These are phyloP conservation scores for Volvariella volvacea DNA, from an alignment of 1,284 basidiomycete genomes.

Conservation along the genomic window DNA sequence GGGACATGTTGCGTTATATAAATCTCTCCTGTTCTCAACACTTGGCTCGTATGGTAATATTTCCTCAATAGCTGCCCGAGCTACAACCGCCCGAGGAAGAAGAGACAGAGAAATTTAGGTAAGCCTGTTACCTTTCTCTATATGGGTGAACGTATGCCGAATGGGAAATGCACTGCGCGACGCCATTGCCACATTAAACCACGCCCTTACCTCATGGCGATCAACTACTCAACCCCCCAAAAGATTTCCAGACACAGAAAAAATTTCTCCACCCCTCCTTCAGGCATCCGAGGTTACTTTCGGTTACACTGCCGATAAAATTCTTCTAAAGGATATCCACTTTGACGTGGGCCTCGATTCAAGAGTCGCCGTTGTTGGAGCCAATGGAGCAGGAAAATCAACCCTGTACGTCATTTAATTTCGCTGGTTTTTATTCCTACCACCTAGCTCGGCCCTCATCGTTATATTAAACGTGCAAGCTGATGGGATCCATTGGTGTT, in stretches of 20 bases:
- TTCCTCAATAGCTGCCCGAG: slow-evolving; percentile 65
- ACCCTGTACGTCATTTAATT: slow-evolving; percentile 47
- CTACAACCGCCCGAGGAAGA: slow-evolving; percentile 88
- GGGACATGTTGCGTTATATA: neutral
- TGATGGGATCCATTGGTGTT: too few species aligned
- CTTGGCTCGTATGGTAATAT: neutral
- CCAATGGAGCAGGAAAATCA: slow-evolving; percentile 77
- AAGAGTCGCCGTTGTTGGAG: slow-evolving; percentile 86
- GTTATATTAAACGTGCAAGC: neutral
- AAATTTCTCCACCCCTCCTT: slow-evolving; percentile 94
- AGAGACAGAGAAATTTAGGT: slow-evolving; percentile 88
- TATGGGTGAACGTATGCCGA: neutral
- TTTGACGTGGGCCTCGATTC: slow-evolving; percentile 90
- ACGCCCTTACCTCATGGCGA: slow-evolving; percentile 1
- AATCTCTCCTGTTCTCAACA: neutral
- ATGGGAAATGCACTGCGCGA: too few species aligned
- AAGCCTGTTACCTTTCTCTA: slow-evolving; percentile 10
- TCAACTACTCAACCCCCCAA: neutral
- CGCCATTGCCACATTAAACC: neutral
- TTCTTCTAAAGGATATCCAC: slow-evolving; percentile 78
- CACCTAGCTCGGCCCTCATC: neutral
- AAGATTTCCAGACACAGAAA: slow-evolving; percentile 89
- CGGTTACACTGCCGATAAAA: slow-evolving; percentile 80
- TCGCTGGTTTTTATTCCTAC: too few species aligned
- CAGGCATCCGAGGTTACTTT: slow-evolving; percentile 92